Evolutionary conservation across 2,329 filamentous ascomycete species (phyloP), one percentile per base, ranked within the genome.

Genomic region (Penicillium occitanis): DNA sequence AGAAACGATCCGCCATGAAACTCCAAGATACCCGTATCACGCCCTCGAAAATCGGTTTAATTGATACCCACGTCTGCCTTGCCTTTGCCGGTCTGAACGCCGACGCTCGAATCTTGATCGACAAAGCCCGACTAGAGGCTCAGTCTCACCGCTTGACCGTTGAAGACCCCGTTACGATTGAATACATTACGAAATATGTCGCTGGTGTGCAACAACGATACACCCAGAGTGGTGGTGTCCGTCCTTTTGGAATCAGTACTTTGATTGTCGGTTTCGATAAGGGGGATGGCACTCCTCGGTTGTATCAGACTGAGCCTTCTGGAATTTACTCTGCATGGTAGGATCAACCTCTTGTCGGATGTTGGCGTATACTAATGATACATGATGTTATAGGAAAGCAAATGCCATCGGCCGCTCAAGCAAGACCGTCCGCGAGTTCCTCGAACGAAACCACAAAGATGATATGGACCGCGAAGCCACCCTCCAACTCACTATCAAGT

Each of bases 101-200:
- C 78, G 95, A 99, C 82, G 95, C 96, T 74, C 89, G 95, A 77
- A 99, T 99, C 78, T 87, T 99, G 70, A 91, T 99, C 78, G 96
- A 99, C 87, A 98, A 97, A 85, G 95, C 96, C 68, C 90, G 96
- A 73, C 84, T 98, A 81, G 95, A 99, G 84, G 94, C 95, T 59
- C 95, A 99, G 83, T 97, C 93, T 73, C 95, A 99, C 84, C 91
- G 95, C 70, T 85, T 99, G 73, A 98, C 95, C 4, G 93, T 99
- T 67, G 95, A 99, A 79, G 96, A 99, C 78, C 94, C 95, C 65
- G 92, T 96, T 71, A 94, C 92, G 69, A 96, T 99, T 80, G 95
- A 99, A 83, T 99, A 99, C 86, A 97, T 99, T 77, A 98, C 95
- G 75, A 98, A 99, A 85, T 97, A 98, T 76, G 91, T 99, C 70